phyloP scores from a whole-genome alignment of 306 rosid genomes.

The Castanea crenata region DNA sequence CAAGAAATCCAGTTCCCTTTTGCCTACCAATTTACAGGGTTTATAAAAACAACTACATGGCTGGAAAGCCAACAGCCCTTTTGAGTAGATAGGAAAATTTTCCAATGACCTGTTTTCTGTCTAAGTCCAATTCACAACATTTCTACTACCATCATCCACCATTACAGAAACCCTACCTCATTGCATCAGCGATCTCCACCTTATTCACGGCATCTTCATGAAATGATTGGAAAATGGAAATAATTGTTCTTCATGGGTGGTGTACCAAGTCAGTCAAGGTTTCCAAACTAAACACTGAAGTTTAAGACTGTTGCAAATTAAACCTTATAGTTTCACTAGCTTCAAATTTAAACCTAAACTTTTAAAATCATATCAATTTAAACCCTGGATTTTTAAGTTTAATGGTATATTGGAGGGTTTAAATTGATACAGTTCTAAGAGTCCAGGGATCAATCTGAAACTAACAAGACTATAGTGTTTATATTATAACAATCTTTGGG shows the following conservation, averaged over 20 bases:
- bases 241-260: background rate
- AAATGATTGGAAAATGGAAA: background rate
- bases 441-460: too few relatives aligned
- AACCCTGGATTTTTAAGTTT: too few relatives aligned
- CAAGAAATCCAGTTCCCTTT: background rate
- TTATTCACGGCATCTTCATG: background rate
- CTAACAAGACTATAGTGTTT: too few relatives aligned
- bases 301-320: too few relatives aligned
- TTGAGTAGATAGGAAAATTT: background rate
- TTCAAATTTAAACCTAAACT: too few relatives aligned
- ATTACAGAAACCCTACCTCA: background rate
- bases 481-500: too few relatives aligned
- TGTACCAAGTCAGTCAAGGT: background rate
- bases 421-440: too few relatives aligned
- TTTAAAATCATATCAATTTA: too few relatives aligned
- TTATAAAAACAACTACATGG: background rate
- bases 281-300: background rate
- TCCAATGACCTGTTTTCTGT: background rate
- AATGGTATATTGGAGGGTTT: too few relatives aligned
- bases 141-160: background rate
- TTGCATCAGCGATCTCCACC: background rate
- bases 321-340: too few relatives aligned
- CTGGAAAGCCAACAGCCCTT: background rate
- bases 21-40: background rate
- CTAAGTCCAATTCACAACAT: conserved; percentile 6